Conservation (phyloP, 2,329 filamentous ascomycete genomes). For the Fusarium fujikuroi region DNA sequence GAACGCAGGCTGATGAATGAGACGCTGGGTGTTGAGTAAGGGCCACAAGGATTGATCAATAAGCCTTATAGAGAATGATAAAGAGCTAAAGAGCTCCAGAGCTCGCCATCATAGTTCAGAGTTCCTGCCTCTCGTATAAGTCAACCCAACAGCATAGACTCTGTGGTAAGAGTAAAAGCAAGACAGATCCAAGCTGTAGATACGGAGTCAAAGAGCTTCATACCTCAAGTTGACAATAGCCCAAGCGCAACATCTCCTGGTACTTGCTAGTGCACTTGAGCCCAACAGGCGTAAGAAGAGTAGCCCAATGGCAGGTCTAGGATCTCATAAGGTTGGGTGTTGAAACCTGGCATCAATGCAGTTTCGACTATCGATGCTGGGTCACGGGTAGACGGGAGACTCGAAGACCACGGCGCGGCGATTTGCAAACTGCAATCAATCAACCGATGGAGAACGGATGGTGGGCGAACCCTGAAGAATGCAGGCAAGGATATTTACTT, state of each 20-base stretch:
- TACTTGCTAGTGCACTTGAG: constrained; percentile 8
- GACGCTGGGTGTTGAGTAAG: neutral
- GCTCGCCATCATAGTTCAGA: neutral
- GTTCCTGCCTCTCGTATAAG: neutral
- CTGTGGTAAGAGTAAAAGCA: constrained; percentile 15
- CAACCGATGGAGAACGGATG: neutral
- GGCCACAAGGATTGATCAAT: neutral
- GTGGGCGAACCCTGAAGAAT: constrained; percentile 39
- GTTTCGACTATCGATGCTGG: constrained; percentile 10
- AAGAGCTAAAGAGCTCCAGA: neutral
- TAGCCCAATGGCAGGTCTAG: constrained; percentile 7
- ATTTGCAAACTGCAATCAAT: constrained; percentile 1
- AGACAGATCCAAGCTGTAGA: constrained; percentile 35
- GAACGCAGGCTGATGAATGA: constrained; percentile 1
- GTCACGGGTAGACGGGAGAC: constrained; percentile 10
- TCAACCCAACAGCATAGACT: neutral
- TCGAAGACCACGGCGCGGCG: neutral
- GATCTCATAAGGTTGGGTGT: neutral
- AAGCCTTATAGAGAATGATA: neutral
- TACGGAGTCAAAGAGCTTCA: constrained; percentile 21
- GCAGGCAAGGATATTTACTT: constrained; percentile 37
- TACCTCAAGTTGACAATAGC: constrained; percentile 9
- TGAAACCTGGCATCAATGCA: constrained; percentile 27
- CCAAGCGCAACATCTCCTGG: constrained; percentile 6
- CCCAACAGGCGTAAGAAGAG: neutral